A percentile compares a stretch with the other conserved stretches of the same genome.
Evolutionary conservation across 139 green algal genomes (phyloP).

Genomic region (Chlamydomonas sphaeroides): DNA sequence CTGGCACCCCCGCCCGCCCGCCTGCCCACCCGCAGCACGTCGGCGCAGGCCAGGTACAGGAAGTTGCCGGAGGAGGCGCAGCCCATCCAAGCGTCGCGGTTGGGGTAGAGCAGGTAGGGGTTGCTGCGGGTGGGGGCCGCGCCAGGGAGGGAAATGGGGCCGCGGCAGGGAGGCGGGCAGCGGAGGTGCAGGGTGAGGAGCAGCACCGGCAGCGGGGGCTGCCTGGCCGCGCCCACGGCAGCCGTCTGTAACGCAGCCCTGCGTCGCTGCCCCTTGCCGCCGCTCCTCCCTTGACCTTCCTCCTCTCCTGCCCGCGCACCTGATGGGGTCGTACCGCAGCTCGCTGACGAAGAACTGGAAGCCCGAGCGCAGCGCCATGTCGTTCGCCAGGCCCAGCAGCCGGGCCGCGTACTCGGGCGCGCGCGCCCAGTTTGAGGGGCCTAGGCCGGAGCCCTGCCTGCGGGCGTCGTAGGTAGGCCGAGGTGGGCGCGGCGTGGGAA

Average conservation of each 20-base stretch:
- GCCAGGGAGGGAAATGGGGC: background rate
- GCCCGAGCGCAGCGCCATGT: slow-evolving; percentile 2
- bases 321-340: slow-evolving; percentile 6
- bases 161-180: background rate
- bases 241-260: too few relatives aligned
- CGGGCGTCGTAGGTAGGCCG: background rate
- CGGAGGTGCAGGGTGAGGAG: background rate
- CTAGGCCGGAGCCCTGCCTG: background rate
- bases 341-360: slow-evolving; percentile 29
- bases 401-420: background rate
- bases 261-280: too few relatives aligned
- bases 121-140: background rate
- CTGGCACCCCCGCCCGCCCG: too few relatives aligned
- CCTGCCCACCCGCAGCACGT: background rate
- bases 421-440: background rate
- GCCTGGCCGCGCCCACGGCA: too few relatives aligned
- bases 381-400: background rate
- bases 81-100: background rate
- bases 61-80: slow-evolving; percentile 13
- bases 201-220: too few relatives aligned
- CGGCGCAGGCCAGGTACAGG: slow-evolving; percentile 2
- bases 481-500: too few relatives aligned
- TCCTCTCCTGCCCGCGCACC: background rate
- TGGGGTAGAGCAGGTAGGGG: slow-evolving; percentile 8
- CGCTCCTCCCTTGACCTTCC: too few relatives aligned